Base-by-base conservation (phyloP, 1,284 basidiomycete genomes). In the Cryptococcus hybrid region DNA sequence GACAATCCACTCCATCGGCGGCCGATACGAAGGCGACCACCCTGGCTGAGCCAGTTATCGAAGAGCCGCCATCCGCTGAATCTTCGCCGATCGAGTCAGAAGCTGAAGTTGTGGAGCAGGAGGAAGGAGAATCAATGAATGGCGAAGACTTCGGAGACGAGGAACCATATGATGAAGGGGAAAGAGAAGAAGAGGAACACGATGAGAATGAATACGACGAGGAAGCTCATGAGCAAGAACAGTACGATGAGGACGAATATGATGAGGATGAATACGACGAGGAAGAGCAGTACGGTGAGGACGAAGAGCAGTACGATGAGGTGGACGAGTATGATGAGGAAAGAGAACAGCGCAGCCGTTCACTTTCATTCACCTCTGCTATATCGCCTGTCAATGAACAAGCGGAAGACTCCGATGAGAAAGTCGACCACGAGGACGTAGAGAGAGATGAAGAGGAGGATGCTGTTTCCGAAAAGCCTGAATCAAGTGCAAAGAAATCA, bases 111-210 rank as follows among this genome's bases (percentile, higher is more conserved):
- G 38, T 9, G 2, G 46, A 58, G 7, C 47, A 13, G 18, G 55
- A 60, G 30, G 62, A 57, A 6, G 60, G 57, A 24, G 53, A 60
- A 11, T 51, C 54, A n/a, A 56, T 60, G 3, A 59, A 62, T 12
- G 61, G 56, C 12, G 64, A 62, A 34, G 57, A 55, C 8, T 24
- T 58, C 4, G 54, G 61, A 3, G 58, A 63, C 7, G 60, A 58
- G 3, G 55, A 62, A 34, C 60, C 60, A 0, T 54, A 56, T 5
- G 54, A 55, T 1, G 56, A 60, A 18, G 56, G 62, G 1, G 59
- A 63, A 5, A 59, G 64, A 1, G 62, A 68, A 30, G 59, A 61
- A 3, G 60, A 65, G 2, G 60, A 68, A 0, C 65, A 65, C 1
- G 58, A 64, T 7, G 63, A 65, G 5, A 56, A 61, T 7, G 58